Evolutionary conservation across 495 filamentous ascomycete species (phyloP).

Genomic region (Aspergillus ostianus): DNA sequence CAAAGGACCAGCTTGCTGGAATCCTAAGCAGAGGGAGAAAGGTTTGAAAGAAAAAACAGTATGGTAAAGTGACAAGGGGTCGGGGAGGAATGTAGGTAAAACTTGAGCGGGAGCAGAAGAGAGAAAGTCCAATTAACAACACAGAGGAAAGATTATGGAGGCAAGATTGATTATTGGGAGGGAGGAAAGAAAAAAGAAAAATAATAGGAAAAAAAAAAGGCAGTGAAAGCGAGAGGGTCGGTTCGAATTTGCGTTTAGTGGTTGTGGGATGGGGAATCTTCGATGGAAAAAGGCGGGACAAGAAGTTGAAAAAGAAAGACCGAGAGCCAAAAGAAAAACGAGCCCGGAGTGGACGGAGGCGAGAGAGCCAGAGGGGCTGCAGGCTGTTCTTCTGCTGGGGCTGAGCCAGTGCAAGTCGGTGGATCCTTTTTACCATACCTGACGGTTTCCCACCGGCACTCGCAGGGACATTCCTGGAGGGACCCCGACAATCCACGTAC

Average conservation of each 20-base stretch:
- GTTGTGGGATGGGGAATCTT: conserved; percentile 32
- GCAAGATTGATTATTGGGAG: conserved; percentile 22
- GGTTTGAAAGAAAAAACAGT: conserved; percentile 22
- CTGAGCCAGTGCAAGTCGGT: conserved; percentile 7
- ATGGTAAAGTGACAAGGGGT: conserved; percentile 22
- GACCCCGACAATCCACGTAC: not conserved
- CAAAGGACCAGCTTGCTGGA: conserved; percentile 21
- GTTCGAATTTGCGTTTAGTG: conserved; percentile 21
- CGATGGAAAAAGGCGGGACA: conserved; percentile 29
- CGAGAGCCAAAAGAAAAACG: conserved; percentile 18
- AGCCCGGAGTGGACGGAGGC: conserved; percentile 21
- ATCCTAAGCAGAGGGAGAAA: conserved; percentile 10
- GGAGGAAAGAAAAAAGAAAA: conserved; percentile 23
- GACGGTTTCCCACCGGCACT: not conserved
- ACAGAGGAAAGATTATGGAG: conserved; percentile 21
- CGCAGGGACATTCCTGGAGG: not conserved
- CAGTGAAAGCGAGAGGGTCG: conserved; percentile 24
- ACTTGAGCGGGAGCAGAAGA: conserved; percentile 37
- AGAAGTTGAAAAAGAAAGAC: conserved; percentile 29
- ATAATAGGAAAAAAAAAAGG: conserved; percentile 17
- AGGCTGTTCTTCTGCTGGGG: conserved; percentile 12
- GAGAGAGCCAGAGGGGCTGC: conserved; percentile 21
- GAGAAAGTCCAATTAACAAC: conserved; percentile 21
- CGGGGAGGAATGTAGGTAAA: conserved; percentile 23
- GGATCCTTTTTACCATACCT: not conserved